Evolutionary conservation across 2,329 filamentous ascomycete genomes (phyloP).

Genomic region (Aureobasidium zeae): DNA sequence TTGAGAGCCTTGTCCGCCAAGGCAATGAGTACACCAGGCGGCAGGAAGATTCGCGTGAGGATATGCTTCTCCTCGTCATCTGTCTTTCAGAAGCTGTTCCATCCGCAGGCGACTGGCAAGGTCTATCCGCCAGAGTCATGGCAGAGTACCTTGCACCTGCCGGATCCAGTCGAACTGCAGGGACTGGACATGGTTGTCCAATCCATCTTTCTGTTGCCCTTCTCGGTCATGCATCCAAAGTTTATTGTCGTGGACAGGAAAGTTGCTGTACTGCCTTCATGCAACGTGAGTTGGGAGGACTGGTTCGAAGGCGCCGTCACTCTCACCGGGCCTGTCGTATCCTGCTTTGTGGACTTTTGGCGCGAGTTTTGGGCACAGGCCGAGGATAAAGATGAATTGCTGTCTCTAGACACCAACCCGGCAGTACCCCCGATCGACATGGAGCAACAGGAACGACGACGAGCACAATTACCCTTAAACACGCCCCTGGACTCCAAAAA

Average conservation of each 20-base stretch:
- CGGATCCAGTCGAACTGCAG: conserved; percentile 43
- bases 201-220: conserved; percentile 67
- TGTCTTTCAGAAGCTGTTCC: conserved; percentile 63
- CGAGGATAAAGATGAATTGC: background rate
- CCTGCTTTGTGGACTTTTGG: conserved; percentile 58
- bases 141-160: conserved; percentile 54
- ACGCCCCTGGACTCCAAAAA: conserved; percentile 1
- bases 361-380: conserved; percentile 53
- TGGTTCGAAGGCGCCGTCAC: conserved; percentile 75
- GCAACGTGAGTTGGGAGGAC: conserved; percentile 79
- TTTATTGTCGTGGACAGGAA: conserved; percentile 64
- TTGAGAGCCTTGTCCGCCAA: conserved; percentile 51
- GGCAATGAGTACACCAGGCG: conserved; percentile 30
- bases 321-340: conserved; percentile 53
- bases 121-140: conserved; percentile 53
- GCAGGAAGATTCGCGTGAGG: conserved; percentile 48
- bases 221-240: conserved; percentile 84
- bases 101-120: conserved; percentile 57
- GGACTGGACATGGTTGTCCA: conserved; percentile 63
- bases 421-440: background rate
- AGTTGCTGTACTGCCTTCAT: conserved; percentile 62
- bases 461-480: background rate
- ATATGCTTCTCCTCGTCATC: conserved; percentile 71
- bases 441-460: background rate
- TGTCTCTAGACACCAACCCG: background rate